Evolutionary conservation across 345 rosid genomes (phyloP), one percentile per base, ranked within the genome.

Genomic region (Fremontodendron californicum): DNA sequence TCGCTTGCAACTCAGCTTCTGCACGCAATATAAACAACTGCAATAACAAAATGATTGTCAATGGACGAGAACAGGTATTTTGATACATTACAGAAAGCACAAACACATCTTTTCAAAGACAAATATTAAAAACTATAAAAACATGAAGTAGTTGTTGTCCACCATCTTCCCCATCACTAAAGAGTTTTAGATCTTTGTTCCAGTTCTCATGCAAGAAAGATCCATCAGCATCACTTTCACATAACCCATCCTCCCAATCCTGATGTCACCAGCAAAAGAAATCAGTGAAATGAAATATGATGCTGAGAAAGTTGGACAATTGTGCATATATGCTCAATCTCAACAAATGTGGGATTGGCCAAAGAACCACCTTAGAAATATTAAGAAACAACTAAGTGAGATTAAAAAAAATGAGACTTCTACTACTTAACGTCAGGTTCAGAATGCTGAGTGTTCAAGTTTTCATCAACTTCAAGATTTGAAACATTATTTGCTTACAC

Each of bases 161-260:
- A 19, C 97, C 94, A 85, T 91, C 93, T 79, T 88, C 96, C 19
- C 87, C 85, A 37, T 90, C 86, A 68, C 92, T 82, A 78, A 91
- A 91, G 65, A 94, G 96, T 76, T 79, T 84, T 62, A 91, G 77
- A 83, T 90, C 97, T 76, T 86, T 94, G 88, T 94, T 91, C 97
- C 96, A 91, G 70, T 94, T 89, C 74, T 90, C 97, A 82, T 85
- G 96, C 86, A 94, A 80, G 88, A 89, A 92, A 61, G 97, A 91
- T 33, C 98, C 98, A 88, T 94, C 94, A 6, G 90, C 92, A 73
- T 90, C 93, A 77, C 84, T 94, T 83, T 92, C 98, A 51, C 87
- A 84, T 57, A 94, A 84, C 70, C 98, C 97, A 86, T 90, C 89
- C 84, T 94, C 97, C 98, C 98, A 94, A 78, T 92, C 98, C 98